A percentile compares a stretch with the other conserved stretches of the same genome.
phyloP scores from a whole-genome alignment of 306 rosid genomes.

The Inga laurina region DNA sequence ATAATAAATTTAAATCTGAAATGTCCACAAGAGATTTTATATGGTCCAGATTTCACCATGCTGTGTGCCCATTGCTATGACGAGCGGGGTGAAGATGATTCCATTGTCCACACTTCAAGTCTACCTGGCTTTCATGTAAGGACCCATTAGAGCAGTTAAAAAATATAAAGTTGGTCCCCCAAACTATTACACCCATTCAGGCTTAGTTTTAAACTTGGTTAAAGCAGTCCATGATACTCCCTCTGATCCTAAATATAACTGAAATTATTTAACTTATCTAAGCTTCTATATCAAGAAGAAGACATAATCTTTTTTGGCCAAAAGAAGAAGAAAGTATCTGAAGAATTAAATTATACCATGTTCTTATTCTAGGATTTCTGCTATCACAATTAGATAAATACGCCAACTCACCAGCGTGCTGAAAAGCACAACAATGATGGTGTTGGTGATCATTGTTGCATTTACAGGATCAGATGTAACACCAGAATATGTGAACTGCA shows the following conservation, averaged over 20 bases:
- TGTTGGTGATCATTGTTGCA: conserved; percentile 82
- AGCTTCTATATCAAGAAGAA: no score
- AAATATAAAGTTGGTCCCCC: not conserved
- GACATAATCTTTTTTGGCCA: no score
- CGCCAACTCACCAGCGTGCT: conserved; percentile 67
- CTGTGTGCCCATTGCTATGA: no score
- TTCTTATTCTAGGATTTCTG: not conserved
- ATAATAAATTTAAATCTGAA: no score
- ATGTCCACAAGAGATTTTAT: no score
- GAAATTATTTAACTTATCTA: not conserved
- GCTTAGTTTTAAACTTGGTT: not conserved
- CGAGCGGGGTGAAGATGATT: no score
- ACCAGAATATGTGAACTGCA: conserved; percentile 83
- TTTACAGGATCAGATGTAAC: conserved; percentile 71
- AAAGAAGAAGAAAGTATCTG: not conserved
- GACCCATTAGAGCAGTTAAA: not conserved
- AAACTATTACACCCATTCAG: not conserved
- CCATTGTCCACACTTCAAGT: not conserved
- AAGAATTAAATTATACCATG: not conserved
- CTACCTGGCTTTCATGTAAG: not conserved
- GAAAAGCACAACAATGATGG: conserved; percentile 82
- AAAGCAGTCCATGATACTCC: not conserved
- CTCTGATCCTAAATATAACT: no score
- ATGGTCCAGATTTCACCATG: no score
- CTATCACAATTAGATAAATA: not conserved